Conservation (phyloP, 1,139 yeast genomes). For the Blastobotrys niveus region DNA sequence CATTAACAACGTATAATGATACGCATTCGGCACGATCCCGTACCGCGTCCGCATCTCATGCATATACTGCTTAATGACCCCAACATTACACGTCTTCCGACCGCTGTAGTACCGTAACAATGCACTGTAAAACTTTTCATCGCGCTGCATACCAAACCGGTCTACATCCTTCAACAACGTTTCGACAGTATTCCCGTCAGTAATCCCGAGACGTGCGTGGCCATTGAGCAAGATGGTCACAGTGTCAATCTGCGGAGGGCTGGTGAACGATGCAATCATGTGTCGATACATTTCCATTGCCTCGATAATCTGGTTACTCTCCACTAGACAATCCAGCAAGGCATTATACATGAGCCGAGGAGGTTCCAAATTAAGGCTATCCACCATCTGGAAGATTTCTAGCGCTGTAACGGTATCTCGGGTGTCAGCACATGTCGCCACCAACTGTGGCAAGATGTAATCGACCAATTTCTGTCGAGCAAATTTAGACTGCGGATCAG, state of each 20-base stretch:
- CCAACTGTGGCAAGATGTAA: background rate
- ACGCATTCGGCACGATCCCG: slow-evolving; percentile 20
- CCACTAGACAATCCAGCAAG: slow-evolving; percentile 25
- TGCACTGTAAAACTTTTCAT: slow-evolving; percentile 26
- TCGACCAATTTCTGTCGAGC: background rate
- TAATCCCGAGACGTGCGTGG: slow-evolving; percentile 18
- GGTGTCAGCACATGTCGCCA: slow-evolving; percentile 29
- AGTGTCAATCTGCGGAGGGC: slow-evolving; percentile 24
- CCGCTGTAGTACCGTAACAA: slow-evolving; percentile 23
- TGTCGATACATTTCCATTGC: slow-evolving; percentile 22
- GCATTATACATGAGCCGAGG: slow-evolving; percentile 28
- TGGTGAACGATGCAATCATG: slow-evolving; percentile 14
- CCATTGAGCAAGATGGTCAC: slow-evolving; percentile 26
- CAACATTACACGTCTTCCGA: slow-evolving; percentile 12
- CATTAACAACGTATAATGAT: slow-evolving; percentile 29
- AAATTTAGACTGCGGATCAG: too few species aligned
- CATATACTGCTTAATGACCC: slow-evolving; percentile 22
- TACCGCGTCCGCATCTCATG: slow-evolving; percentile 17
- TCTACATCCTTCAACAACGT: slow-evolving; percentile 14
- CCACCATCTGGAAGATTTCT: slow-evolving; percentile 27
- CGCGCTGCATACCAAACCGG: slow-evolving; percentile 20
- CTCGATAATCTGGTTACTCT: slow-evolving; percentile 19
- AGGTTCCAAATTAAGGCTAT: slow-evolving; percentile 20
- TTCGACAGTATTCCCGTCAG: background rate
- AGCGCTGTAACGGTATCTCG: slow-evolving; percentile 30